Base-by-base conservation (phyloP, 495 filamentous ascomycete genomes). In the Podospora pseudocomata region DNA sequence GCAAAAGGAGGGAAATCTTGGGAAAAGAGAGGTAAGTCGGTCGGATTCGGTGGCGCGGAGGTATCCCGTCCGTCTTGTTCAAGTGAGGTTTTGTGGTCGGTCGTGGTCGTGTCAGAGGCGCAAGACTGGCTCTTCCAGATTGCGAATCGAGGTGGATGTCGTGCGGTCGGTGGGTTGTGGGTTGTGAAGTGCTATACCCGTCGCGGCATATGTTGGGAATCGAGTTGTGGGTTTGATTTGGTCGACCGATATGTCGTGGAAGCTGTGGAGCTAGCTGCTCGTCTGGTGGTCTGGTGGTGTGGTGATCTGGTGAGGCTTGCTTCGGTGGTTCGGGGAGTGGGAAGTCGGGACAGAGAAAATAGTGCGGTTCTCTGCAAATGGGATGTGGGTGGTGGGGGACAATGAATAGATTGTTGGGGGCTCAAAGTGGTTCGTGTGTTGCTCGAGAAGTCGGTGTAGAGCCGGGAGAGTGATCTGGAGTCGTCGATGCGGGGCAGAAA, bases 401-500 rank as follows among this genome's bases (percentile, higher is more conserved):
- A 49, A 13, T 49, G 9, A 49, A 49, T 0, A 18, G 30, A 49
- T 16, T 16, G 39, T 11, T 13, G 39, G 6, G 39, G 9, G 39
- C 39, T 49, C 15, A 13, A 16, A 16, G 39, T 49, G 2, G 39
- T 58, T 58, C 23, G 55, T 58, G 55, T 58, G 55, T 58, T 19
- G 55, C 23, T 54, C 16, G 27, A 65, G 63, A 39, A 39, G 54
- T 26, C 20, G 54, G 44, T 65, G 34, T 30, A 19, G 56, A 34
- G n/a, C 28, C 53, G 59, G 55, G 34, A 55, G 2, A 56, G 65
- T 15, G 54, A 67, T 55, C 57, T 39, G 62, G 32, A 56, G 28
- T 67, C 39, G 62, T 70, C 63, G 62, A 67, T n/a, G 44, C 62
- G 65, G 65, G 34, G 60, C 65, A 63, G 65, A 60, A 59, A 59